phyloP scores from a whole-genome alignment of 1,284 basidiomycete species.

The Leccinum solheimii region DNA sequence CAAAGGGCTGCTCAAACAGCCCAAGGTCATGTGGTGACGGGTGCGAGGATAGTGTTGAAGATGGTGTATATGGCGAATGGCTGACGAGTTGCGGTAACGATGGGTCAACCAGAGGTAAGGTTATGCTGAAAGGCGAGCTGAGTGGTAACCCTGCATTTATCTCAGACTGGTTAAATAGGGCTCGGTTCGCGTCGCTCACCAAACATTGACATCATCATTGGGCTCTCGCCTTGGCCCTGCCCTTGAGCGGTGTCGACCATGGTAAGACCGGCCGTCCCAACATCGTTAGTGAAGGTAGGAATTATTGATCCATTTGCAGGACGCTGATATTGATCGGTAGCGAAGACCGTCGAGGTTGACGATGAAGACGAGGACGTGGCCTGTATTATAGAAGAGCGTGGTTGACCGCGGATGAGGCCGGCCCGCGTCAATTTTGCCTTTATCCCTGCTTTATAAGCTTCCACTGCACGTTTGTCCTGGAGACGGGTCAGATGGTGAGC shows the following conservation, averaged over 20 bases:
- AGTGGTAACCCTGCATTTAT: slow-evolving; percentile 26
- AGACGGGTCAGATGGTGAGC: slow-evolving; percentile 12
- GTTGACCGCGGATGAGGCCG: slow-evolving; percentile 78
- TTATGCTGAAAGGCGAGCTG: slow-evolving; percentile 34
- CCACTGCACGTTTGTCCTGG: slow-evolving; percentile 80
- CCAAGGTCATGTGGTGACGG: slow-evolving; percentile 33
- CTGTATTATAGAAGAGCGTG: slow-evolving; percentile 53
- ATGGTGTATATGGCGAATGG: slow-evolving; percentile 37
- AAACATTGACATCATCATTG: slow-evolving; percentile 32
- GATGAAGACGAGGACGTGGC: slow-evolving; percentile 32
- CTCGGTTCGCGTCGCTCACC: slow-evolving; percentile 20
- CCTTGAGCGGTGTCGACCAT: slow-evolving; percentile 23
- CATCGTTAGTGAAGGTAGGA: slow-evolving; percentile 23
- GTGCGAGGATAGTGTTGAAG: slow-evolving; percentile 34
- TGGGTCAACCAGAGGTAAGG: slow-evolving; percentile 30
- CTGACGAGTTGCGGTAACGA: slow-evolving; percentile 30
- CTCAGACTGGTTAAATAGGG: slow-evolving; percentile 15
- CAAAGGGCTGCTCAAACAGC: slow-evolving; percentile 33
- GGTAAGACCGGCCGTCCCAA: slow-evolving; percentile 22
- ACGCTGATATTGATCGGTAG: slow-evolving; percentile 34
- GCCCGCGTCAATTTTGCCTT: slow-evolving; percentile 74
- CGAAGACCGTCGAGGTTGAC: slow-evolving; percentile 31
- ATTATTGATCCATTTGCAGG: slow-evolving; percentile 24
- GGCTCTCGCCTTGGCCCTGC: slow-evolving; percentile 27
- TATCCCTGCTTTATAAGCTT: slow-evolving; percentile 78